Conservation (phyloP, 805 yeast genomes). For the Candida multigemmis region DNA sequence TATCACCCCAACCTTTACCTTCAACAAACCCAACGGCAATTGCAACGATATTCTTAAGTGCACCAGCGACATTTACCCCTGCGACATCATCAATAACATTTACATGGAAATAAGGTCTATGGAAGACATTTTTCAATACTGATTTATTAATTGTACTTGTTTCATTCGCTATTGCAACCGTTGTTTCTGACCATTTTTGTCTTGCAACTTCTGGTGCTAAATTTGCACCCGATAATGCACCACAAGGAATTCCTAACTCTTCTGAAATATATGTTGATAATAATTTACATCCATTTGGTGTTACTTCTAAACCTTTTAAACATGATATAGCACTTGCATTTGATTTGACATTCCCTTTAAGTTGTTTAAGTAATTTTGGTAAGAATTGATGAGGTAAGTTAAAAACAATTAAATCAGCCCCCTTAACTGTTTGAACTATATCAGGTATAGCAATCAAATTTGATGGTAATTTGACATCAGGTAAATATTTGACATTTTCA, state of each 20-base stretch:
- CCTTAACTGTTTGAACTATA: constrained; percentile 26
- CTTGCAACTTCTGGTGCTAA: constrained; percentile 39
- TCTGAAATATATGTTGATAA: constrained; percentile 35
- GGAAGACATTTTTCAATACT: constrained; percentile 34
- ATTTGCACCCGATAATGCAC: constrained; percentile 40
- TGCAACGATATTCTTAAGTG: constrained; percentile 38
- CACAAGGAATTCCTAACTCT: constrained; percentile 33
- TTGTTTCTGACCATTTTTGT: constrained; percentile 39
- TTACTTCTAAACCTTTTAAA: constrained; percentile 37
- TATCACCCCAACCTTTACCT: constrained; percentile 42
- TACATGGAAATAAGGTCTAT: constrained; percentile 38
- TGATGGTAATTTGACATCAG: constrained; percentile 31
- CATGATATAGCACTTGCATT: constrained; percentile 35
- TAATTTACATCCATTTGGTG: constrained; percentile 33
- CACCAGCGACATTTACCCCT: constrained; percentile 39
- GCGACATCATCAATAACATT: constrained; percentile 35
- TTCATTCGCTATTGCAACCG: constrained; percentile 32
- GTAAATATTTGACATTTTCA: constrained; percentile 36
- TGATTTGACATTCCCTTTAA: constrained; percentile 30
- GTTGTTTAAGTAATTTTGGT: constrained; percentile 26
- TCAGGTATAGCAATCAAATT: constrained; percentile 34
- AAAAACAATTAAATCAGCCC: constrained; percentile 34
- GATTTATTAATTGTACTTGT: constrained; percentile 32
- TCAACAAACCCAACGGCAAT: constrained; percentile 38
- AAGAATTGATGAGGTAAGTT: constrained; percentile 40